Conservation (phyloP, 1,284 basidiomycete species). For the Meira miltonrushii region DNA sequence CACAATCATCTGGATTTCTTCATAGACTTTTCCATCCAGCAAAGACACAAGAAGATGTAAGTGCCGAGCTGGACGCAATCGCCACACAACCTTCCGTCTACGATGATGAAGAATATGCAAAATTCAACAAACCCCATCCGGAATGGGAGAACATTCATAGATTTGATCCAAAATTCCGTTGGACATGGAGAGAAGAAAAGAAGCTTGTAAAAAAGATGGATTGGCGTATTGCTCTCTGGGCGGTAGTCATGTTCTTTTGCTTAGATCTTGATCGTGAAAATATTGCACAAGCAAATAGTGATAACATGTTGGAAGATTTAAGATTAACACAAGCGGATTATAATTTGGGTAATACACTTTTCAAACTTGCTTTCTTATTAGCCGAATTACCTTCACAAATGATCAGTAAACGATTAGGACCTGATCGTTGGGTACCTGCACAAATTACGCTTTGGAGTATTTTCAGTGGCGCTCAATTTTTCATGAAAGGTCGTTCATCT, state of each 20-base stretch:
- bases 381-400: constrained; percentile 64
- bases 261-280: constrained; percentile 55
- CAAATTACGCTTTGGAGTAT: constrained; percentile 56
- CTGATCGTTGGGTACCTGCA: constrained; percentile 67
- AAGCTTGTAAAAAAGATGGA: constrained; percentile 32
- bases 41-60: background rate
- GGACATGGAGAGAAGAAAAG: constrained; percentile 66
- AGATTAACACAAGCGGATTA: constrained; percentile 60
- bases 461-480: constrained; percentile 61
- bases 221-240: constrained; percentile 33
- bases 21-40: no score
- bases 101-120: constrained; percentile 57
- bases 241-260: constrained; percentile 44
- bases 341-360: constrained; percentile 64
- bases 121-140: constrained; percentile 59
- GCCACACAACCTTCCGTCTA: constrained; percentile 61
- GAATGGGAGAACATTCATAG: constrained; percentile 64
- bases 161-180: constrained; percentile 64
- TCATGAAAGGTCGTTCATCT: constrained; percentile 9
- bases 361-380: constrained; percentile 54
- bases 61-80: constrained; percentile 55
- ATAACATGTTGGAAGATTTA: constrained; percentile 65
- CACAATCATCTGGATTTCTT: no score
- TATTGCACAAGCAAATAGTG: constrained; percentile 63
- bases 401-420: constrained; percentile 66